These are phyloP conservation scores for Neurospora sp. DNA, from an alignment of 495 filamentous ascomycete species.

Conservation along the genomic window DNA sequence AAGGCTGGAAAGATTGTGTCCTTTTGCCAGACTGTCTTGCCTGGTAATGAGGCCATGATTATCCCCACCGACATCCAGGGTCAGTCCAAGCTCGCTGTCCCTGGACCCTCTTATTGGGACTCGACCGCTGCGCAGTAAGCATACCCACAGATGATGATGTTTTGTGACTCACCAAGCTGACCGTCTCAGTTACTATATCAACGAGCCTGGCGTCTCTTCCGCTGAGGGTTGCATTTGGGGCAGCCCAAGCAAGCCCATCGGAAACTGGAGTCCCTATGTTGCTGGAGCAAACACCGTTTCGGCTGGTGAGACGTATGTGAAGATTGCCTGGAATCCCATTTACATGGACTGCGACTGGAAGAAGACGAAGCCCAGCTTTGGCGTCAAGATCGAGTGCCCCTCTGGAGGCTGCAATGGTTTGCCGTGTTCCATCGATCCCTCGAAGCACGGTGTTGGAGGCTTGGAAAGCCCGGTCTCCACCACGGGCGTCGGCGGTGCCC, in stretches of 20 bases:
- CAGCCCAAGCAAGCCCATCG: constrained; percentile 48
- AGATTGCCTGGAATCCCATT: constrained; percentile 75
- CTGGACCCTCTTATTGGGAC: constrained; percentile 61
- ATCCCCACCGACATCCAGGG: constrained; percentile 60
- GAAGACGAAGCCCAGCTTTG: constrained; percentile 51
- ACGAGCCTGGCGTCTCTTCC: constrained; percentile 54
- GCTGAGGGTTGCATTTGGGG: constrained; percentile 66
- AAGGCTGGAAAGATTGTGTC: constrained; percentile 51
- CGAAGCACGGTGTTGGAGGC: constrained; percentile 35
- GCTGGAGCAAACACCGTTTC: constrained; percentile 63
- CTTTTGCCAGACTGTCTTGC: constrained; percentile 76
- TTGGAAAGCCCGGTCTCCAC: constrained; percentile 51
- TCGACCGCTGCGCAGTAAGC: constrained; percentile 64
- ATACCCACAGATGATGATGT: background rate
- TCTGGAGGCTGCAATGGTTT: constrained; percentile 61
- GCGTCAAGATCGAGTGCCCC: constrained; percentile 60
- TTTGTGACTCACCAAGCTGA: constrained; percentile 8
- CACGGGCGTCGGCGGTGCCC: constrained; percentile 57
- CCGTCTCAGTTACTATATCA: constrained; percentile 59
- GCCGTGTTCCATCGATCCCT: constrained; percentile 65
- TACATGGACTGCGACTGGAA: constrained; percentile 51
- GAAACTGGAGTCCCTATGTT: constrained; percentile 77
- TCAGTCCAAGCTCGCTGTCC: constrained; percentile 56
- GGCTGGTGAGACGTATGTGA: constrained; percentile 59
- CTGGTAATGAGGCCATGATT: constrained; percentile 82